phyloP scores from a whole-genome alignment of 805 yeast genomes.

The Candida wancherniae region DNA sequence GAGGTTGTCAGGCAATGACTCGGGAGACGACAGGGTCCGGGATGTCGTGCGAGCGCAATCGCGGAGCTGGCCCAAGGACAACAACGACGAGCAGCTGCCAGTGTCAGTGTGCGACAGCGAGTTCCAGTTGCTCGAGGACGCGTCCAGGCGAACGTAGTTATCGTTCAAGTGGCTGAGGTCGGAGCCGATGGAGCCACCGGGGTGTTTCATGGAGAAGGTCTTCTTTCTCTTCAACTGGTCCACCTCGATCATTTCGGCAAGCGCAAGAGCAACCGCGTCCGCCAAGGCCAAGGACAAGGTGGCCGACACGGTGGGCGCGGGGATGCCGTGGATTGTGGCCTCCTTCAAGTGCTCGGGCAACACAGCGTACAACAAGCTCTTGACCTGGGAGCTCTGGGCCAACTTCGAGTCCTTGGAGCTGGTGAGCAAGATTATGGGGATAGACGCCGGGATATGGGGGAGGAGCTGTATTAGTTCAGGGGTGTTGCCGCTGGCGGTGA shows the following conservation, averaged over 20 bases:
- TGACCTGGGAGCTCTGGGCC: slow-evolving; percentile 46
- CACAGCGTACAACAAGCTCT: slow-evolving; percentile 56
- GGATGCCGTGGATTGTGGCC: slow-evolving; percentile 62
- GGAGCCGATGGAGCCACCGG: slow-evolving; percentile 87
- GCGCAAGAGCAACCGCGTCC: slow-evolving; percentile 72
- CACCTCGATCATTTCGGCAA: slow-evolving; percentile 60
- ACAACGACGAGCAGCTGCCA: slow-evolving; percentile 16
- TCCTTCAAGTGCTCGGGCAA: slow-evolving; percentile 58
- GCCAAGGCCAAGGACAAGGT: slow-evolving; percentile 71
- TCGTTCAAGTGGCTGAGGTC: slow-evolving; percentile 34
- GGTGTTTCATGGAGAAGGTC: slow-evolving; percentile 70
- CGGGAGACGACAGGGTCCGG: slow-evolving; percentile 3
- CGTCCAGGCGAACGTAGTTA: slow-evolving; percentile 13
- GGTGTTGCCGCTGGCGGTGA: slow-evolving; percentile 80
- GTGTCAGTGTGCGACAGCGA: slow-evolving; percentile 4
- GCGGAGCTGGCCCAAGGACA: slow-evolving; percentile 15
- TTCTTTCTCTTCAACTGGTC: slow-evolving; percentile 51
- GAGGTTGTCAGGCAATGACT: slow-evolving; percentile 12
- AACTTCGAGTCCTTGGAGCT: slow-evolving; percentile 55
- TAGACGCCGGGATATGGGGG: slow-evolving; percentile 49
- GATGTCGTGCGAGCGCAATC: slow-evolving; percentile 4
- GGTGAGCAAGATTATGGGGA: slow-evolving; percentile 60
- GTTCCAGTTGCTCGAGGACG: slow-evolving; percentile 4
- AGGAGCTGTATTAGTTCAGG: slow-evolving; percentile 62
- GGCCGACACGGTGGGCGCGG: slow-evolving; percentile 86